Evolutionary conservation across 495 filamentous ascomycete genomes (phyloP).

Genomic region (Chaetomium tenue): DNA sequence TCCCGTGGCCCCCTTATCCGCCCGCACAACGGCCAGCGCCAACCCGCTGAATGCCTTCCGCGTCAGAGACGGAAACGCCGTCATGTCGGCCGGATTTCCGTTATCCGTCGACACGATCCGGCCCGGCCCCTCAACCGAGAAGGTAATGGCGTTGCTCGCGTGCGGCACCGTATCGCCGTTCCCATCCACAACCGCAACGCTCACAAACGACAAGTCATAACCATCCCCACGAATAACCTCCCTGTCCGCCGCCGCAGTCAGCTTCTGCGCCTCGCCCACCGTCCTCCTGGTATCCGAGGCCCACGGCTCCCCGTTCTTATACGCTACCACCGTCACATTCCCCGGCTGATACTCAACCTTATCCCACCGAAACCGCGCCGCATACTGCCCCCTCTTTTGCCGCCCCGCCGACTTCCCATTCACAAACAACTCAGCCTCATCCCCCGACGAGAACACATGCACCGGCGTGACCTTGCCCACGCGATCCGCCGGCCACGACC

Average conservation of each 20-base stretch:
- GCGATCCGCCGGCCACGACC: constrained; percentile 46
- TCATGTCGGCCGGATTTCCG: constrained; percentile 47
- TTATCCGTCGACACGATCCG: constrained; percentile 50
- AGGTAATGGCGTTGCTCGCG: constrained; percentile 43
- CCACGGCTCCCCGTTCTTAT: constrained; percentile 45
- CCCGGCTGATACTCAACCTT: constrained; percentile 45
- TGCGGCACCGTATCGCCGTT: constrained; percentile 25
- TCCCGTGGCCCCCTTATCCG: constrained; percentile 19
- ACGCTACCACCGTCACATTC: constrained; percentile 44
- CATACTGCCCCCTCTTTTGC: constrained; percentile 33
- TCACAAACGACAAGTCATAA: constrained; percentile 45
- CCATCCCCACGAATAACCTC: constrained; percentile 41
- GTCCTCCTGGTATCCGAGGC: constrained; percentile 42
- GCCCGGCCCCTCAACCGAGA: constrained; percentile 42
- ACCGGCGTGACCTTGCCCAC: constrained; percentile 49
- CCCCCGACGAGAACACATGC: constrained; percentile 48
- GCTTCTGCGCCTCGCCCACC: constrained; percentile 31
- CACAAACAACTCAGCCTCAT: constrained; percentile 52
- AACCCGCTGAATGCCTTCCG: constrained; percentile 48
- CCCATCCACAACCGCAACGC: constrained; percentile 43
- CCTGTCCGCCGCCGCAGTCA: constrained; percentile 41
- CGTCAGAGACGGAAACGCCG: constrained; percentile 41
- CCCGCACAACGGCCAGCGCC: constrained; percentile 43
- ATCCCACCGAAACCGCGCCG: constrained; percentile 52
- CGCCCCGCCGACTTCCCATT: constrained; percentile 46